Evolutionary conservation across 2,329 filamentous ascomycete species (phyloP).

Genomic region (Pseudonectria foliicola): DNA sequence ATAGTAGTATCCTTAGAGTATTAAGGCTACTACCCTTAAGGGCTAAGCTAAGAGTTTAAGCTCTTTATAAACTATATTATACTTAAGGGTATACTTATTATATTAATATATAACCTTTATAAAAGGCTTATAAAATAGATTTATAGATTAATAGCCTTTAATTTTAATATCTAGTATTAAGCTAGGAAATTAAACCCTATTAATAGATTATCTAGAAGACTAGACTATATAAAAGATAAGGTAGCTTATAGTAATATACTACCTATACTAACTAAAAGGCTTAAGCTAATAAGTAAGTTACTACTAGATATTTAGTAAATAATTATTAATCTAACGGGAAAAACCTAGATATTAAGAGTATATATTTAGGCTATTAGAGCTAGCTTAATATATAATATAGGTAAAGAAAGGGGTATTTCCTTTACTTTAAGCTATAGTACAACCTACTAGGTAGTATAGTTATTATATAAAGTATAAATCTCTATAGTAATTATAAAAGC

Average conservation of each 20-base stretch:
- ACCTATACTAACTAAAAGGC: too few relatives aligned
- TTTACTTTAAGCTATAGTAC: too few relatives aligned
- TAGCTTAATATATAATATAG: too few relatives aligned
- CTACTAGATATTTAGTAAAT: too few relatives aligned
- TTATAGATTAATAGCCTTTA: not conserved
- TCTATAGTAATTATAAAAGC: too few relatives aligned
- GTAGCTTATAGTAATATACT: too few relatives aligned
- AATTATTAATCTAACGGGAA: too few relatives aligned
- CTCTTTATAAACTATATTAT: slow-evolving; percentile 2
- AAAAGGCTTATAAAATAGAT: slow-evolving; percentile 1
- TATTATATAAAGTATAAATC: too few relatives aligned
- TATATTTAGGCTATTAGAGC: not conserved
- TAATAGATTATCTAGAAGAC: not conserved
- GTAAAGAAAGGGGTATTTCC: too few relatives aligned
- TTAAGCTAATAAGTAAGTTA: not conserved
- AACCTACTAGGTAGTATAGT: too few relatives aligned
- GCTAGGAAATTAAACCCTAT: not conserved
- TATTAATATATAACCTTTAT: not conserved
- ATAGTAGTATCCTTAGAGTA: not conserved
- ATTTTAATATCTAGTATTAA: slow-evolving; percentile 2
- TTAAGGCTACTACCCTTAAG: not conserved
- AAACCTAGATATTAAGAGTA: too few relatives aligned
- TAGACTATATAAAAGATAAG: not conserved
- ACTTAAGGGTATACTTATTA: slow-evolving; percentile 1
- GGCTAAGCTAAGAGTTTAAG: not conserved